Conservation (phyloP, 768 basidiomycete genomes). For the Crepidotus variabilis region DNA sequence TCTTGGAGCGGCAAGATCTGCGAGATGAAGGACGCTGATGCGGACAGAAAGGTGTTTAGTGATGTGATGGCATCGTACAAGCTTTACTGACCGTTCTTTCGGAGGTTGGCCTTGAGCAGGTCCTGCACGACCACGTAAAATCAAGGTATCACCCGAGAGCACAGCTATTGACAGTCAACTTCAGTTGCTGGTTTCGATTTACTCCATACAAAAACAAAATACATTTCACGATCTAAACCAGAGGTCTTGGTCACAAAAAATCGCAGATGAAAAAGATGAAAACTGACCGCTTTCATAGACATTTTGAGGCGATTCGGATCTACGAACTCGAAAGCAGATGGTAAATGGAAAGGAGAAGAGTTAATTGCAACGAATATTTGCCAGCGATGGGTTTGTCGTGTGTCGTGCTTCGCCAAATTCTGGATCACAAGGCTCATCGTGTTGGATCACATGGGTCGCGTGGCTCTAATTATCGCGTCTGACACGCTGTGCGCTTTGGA, state of each 20-base stretch:
- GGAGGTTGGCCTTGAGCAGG: constrained; percentile 82
- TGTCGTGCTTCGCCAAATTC: constrained; percentile 2
- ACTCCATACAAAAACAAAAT: constrained; percentile 6
- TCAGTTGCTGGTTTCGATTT: constrained; percentile 15
- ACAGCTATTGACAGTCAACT: constrained; percentile 53
- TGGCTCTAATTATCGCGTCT: not conserved
- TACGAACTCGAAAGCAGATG: too few relatives aligned
- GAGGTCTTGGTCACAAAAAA: not conserved
- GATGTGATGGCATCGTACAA: not conserved
- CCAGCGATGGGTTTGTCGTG: constrained; percentile 1
- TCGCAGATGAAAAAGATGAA: not conserved
- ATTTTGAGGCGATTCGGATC: constrained; percentile 28
- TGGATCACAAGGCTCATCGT: constrained; percentile 1
- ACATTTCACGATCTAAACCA: constrained; percentile 59
- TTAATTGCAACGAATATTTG: constrained; percentile 1
- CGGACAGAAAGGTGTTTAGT: constrained; percentile 2
- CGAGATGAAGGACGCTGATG: constrained; percentile 80
- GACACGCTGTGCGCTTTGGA: not conserved
- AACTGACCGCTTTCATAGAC: constrained; percentile 74
- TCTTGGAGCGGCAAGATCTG: constrained; percentile 81
- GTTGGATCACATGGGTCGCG: constrained; percentile 4
- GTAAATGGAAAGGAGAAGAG: not conserved
- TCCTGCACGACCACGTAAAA: constrained; percentile 75
- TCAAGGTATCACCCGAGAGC: constrained; percentile 86
- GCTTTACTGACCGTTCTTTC: constrained; percentile 71